Evolutionary conservation across 2,329 filamentous ascomycete genomes (phyloP), one percentile per base, ranked within the genome.

Genomic region (Arthrobotrys pseudoclavata): DNA sequence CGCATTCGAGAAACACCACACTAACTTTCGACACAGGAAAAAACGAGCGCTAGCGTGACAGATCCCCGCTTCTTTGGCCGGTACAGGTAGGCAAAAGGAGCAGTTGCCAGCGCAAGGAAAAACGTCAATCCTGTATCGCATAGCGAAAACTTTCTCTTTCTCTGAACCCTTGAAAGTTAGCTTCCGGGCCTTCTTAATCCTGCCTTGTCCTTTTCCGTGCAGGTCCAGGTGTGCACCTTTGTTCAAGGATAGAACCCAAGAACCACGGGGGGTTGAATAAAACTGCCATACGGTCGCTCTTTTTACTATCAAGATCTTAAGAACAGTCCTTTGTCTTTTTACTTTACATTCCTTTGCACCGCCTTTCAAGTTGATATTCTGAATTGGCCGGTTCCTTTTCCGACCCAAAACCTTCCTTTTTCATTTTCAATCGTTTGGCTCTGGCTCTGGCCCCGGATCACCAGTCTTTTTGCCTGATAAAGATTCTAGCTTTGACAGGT

Each of bases 41-140:
- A 69, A 76, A 67, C 13, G 57, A 67, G 74, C 67, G 42, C 53
- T 71, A 68, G 74, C 18, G 74, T 71, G 67, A 71, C 37, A 6
- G 67, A 71, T 71, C 74, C 67, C 74, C 67, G 61, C 67, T 71
- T 71, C 69, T 48, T 29, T 45, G 60, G 26, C 47, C 53, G 37
- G 50, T 61, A 67, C 69, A 77, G 74, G 74, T 71, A 77, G 74
- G 67, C 67, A 71, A 77, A 77, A 77, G 74, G 74, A 77, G 74
- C 68, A 61, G 20, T 50, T 70, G 40, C 60, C 66, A 67, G 48
- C 66, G 47, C 60, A 50, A 63, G 34, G 2, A 45, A 66, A 70
- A 70, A 77, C 74, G 74, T 70, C 66, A 77, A 42, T 60, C 42
- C 15, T 77, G 74, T 62, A 34, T 68, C 61, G 74, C 60, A 68